Evolutionary conservation across 495 filamentous ascomycete genomes (phyloP), one percentile per base, ranked within the genome.

Genomic region (Podospora comata): DNA sequence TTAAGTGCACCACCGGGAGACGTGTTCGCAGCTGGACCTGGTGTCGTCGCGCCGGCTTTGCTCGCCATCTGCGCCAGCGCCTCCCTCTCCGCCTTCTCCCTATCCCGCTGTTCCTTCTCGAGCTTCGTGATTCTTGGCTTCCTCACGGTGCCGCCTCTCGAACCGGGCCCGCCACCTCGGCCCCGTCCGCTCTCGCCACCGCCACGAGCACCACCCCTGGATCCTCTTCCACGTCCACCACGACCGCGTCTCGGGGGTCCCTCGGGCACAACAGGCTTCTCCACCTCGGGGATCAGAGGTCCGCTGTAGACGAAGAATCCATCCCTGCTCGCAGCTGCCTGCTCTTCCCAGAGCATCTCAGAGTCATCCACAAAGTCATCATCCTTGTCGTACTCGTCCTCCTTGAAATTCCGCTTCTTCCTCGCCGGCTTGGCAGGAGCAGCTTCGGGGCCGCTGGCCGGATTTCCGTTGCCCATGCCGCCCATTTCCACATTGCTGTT

Each of bases 351-450:
- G 7, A 94, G 85, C 80, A 97, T 74, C 74, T 99, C 95, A 16
- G 92, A 94, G 78, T 99, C 95, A 75, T 99, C 95, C 65, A 99
- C 94, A 76, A 99, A 99, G 44, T 93, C 94, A 74, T 99, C 95
- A 64, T 95, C 92, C 70, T 92, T 92, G 79, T 97, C 93, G 73
- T 99, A 99, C 68, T 96, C 91, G 72, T 99, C 95, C 69, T 94
- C 90, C 80, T 95, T 96, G 84, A 89, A 91, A 80, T 89, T 91
- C 58, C 96, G 83, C 78, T 91, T 90, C 77, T 87, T 87, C 64
- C 84, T 80, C 28, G 82, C 82, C 48, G 87, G 86, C 73, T 90
- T 91, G 72, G 88, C 90, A 16, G 83, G 78, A 3, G 82, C 81
- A 60, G 82, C 84, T 16, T 83, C 82, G 6, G 80, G 78, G 56